Evolutionary conservation across 768 basidiomycete genomes (phyloP).

Genomic region (Mycena pura): DNA sequence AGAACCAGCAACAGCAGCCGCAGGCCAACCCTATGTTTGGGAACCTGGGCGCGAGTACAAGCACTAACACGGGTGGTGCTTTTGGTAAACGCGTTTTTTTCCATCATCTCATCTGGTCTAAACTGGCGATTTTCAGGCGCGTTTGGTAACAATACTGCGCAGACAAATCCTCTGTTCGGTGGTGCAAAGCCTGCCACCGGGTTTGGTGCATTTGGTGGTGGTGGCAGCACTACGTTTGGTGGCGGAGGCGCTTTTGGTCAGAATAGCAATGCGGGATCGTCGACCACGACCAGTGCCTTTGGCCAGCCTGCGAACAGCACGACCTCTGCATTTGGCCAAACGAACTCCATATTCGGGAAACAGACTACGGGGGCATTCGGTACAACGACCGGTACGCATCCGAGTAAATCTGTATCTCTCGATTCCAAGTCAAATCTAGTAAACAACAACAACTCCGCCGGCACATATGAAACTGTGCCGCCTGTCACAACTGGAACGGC

Average conservation of each 20-base stretch:
- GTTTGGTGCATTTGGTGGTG: conserved; percentile 79
- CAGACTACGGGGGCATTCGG: conserved; percentile 53
- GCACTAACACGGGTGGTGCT: conserved; percentile 39
- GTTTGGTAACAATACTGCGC: conserved; percentile 50
- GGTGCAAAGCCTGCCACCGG: conserved; percentile 73
- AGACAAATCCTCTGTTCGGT: conserved; percentile 61
- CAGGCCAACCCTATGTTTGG: conserved; percentile 86
- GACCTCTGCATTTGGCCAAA: conserved; percentile 65
- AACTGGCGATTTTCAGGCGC: conserved; percentile 44
- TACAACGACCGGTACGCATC: conserved; percentile 39
- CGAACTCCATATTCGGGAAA: conserved; percentile 51
- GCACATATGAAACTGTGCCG: conserved; percentile 46
- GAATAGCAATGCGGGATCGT: conserved; percentile 24
- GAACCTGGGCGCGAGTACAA: conserved; percentile 48
- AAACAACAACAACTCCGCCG: conserved; percentile 31
- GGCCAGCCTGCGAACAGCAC: conserved; percentile 47
- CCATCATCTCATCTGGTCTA: conserved; percentile 21
- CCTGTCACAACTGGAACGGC: conserved; percentile 74
- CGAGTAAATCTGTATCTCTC: conserved; percentile 9
- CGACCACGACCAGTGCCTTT: conserved; percentile 44
- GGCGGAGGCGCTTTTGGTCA: conserved; percentile 53
- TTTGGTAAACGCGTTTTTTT: conserved; percentile 51
- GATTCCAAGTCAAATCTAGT: conserved; percentile 30
- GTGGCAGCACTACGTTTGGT: conserved; percentile 56
- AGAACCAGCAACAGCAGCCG: conserved; percentile 62